Base-by-base conservation (phyloP, 2,329 filamentous ascomycete species). In the Dendryphion nanum region DNA sequence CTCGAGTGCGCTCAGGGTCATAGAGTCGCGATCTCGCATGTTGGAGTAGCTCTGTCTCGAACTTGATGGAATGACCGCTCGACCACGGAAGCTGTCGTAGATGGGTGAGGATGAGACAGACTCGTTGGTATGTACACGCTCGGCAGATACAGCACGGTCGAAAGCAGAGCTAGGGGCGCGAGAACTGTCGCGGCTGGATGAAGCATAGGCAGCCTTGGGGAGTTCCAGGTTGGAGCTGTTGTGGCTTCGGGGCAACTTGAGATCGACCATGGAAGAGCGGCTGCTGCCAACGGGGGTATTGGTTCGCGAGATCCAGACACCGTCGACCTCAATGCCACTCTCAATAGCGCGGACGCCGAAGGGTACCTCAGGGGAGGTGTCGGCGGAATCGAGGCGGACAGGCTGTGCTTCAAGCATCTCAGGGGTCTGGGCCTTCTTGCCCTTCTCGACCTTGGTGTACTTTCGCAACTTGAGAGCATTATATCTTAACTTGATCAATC, bases 321-420 rank as follows among this genome's bases (percentile, higher is more conserved):
- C 90, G 47, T 95, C 87, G 6, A 95, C 79, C 59, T 91, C 79
- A 30, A 94, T 74, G 5, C 89, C 89, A 50, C 79, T 85, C 61
- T 95, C 84, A 32, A 96, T 79, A 5, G 90, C 90, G 51, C 86
- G 82, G 37, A 93, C 80, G 15, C 91, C 90, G 55, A 96, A 96
- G 0, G 89, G 89, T 23, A 94, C 79, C 7, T 87, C 83, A 35
- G 79, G 72, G 33, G 72, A 54, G 73, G 80, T 45, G 71, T 81
- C 61, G 73, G 80, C 45, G 71, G 81, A 50, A n/a, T n/a, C n/a
- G 66, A 76, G 70, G 38, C 53, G 80, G 73, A 63, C 46, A 74
- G 75, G 17, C 56, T 83, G 83, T 48, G 85, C 79, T 51, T 82
- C 79, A 48, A 89, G 83, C 45, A 85, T 75, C 15, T 79, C 64